phyloP scores from a whole-genome alignment of 2,329 filamentous ascomycete genomes.

The Emergomyces orientalis region DNA sequence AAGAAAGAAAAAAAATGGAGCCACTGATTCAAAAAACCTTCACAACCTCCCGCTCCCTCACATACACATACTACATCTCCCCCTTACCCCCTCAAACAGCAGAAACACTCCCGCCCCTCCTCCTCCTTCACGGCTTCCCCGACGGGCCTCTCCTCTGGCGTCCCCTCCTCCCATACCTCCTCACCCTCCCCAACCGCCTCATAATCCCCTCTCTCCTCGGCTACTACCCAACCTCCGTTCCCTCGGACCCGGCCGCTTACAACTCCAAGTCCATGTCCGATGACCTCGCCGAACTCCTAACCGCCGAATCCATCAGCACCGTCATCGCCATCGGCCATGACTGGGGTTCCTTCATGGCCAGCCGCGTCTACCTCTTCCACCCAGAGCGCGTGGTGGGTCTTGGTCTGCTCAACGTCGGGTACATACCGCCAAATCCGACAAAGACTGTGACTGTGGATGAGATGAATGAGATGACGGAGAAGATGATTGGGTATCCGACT shows the following conservation, averaged over 20 bases:
- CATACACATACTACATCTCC: conserved; percentile 2
- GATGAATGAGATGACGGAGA: neutral
- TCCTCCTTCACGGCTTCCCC: conserved; percentile 4
- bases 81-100: neutral
- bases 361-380: neutral
- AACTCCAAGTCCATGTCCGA: neutral
- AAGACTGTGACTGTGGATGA: neutral
- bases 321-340: conserved; percentile 5
- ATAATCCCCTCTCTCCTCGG: conserved; percentile 4
- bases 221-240: neutral
- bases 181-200: neutral
- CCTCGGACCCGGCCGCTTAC: neutral
- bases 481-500: neutral
- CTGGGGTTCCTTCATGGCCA: conserved; percentile 2
- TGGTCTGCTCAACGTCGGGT: neutral
- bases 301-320: neutral
- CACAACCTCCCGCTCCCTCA: conserved; percentile 1
- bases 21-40: neutral
- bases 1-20: neutral
- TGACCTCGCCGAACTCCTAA: neutral
- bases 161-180: neutral
- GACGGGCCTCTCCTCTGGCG: neutral
- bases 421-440: neutral
- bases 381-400: neutral
- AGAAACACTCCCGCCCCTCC: neutral